Evolutionary conservation across 768 basidiomycete species (phyloP), one percentile per base, ranked within the genome.

Genomic region (Tulasnella sp.): DNA sequence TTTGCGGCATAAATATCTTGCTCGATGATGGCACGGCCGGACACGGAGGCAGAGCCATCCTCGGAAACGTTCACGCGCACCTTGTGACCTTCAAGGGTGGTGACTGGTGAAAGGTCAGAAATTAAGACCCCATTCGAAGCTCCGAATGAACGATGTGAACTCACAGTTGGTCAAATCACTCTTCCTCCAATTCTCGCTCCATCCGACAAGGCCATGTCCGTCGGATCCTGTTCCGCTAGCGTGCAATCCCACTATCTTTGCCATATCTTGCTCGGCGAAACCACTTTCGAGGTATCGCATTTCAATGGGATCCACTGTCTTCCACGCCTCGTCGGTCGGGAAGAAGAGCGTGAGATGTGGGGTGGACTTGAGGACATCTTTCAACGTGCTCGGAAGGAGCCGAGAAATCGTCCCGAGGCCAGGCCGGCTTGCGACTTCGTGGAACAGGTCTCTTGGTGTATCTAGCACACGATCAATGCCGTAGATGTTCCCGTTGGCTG

Each of bases 1-100:
- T 99, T 99, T 38, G 93, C 91, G 5, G 93, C 96, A 80, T 96
- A 95, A 42, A 97, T 89, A 80, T 99, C 94, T 7, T 89, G 88
- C n/a, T 90, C 85, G 4, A 90, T 80, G 58, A 97, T 86, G 31
- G 77, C 2, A 78, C 79, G 76, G 79, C 80, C 22, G 38, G 75
- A 80, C 3, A 87, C 88, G 77, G 87, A 87, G 12, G 78, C 79
- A 1, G 86, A 81, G 34, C 87, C 83, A n/a, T 86, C 85, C 1
- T 84, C 82, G 54, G 96, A 84, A 72, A 90, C 87, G 12, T 97
- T 86, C 1, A 81, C 79, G 75, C 42, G 75, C 25, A 76, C 64
- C 19, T 25, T 70, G 39, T 76, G 75, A 40, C 67, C 67, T 72
- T 90, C 88, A 77, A 91, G 83, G 29, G 91, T 91, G 36, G 86